Conservation (phyloP, 2,329 filamentous ascomycete genomes). For the Cercospora zeae-maydis region DNA sequence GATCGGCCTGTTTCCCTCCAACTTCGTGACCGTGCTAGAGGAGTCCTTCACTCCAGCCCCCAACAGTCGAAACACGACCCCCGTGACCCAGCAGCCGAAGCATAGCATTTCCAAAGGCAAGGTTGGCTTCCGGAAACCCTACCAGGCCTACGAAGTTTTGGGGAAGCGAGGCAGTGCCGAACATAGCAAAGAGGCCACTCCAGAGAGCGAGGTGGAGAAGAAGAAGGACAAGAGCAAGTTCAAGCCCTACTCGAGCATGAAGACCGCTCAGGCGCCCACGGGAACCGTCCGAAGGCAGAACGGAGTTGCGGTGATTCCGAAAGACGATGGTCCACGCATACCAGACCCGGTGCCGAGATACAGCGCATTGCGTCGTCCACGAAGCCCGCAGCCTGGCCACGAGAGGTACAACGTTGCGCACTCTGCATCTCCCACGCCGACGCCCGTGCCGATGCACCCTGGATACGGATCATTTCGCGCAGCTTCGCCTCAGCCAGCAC, state of each 20-base stretch:
- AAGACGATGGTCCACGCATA: slow-evolving; percentile 32
- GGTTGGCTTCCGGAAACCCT: slow-evolving; percentile 60
- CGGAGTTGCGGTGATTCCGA: slow-evolving; percentile 19
- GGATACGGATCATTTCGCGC: slow-evolving; percentile 29
- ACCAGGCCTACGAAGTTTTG: slow-evolving; percentile 55
- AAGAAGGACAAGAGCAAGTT: slow-evolving; percentile 40
- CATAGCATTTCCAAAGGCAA: slow-evolving; percentile 50
- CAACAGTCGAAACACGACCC: slow-evolving; percentile 57
- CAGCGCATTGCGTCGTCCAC: slow-evolving; percentile 24
- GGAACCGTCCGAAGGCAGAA: slow-evolving; percentile 31
- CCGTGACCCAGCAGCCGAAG: slow-evolving; percentile 51
- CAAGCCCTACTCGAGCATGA: slow-evolving; percentile 51
- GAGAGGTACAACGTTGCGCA: slow-evolving; percentile 23
- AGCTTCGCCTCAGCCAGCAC: slow-evolving; percentile 32
- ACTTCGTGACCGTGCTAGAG: slow-evolving; percentile 89
- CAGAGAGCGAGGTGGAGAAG: slow-evolving; percentile 33
- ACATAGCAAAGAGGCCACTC: slow-evolving; percentile 31
- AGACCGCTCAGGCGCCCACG: slow-evolving; percentile 41
- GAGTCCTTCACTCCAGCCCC: slow-evolving; percentile 72
- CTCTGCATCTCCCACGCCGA: slow-evolving; percentile 42
- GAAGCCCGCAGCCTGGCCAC: slow-evolving; percentile 27
- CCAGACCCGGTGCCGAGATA: slow-evolving; percentile 34
- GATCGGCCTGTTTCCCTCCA: slow-evolving; percentile 91
- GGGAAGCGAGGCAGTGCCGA: slow-evolving; percentile 26
- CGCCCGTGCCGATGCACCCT: slow-evolving; percentile 30